phyloP scores from a whole-genome alignment of 2,329 filamentous ascomycete species.

The Didymella sp. region DNA sequence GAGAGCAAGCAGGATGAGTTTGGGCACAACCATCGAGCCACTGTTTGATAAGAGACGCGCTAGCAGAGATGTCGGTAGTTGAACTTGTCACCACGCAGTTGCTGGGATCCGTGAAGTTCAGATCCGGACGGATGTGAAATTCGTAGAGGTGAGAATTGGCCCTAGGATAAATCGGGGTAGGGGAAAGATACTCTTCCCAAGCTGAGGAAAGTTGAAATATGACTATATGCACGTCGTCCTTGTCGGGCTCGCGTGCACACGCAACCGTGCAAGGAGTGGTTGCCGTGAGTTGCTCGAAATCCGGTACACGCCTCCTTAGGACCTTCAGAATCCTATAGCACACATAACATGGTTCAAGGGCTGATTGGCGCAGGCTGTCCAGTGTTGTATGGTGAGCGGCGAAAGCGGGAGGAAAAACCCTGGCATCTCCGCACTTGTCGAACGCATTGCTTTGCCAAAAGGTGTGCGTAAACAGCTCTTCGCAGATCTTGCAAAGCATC shows the following conservation, averaged over 20 bases:
- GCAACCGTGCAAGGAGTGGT: no score
- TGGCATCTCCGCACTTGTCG: no score
- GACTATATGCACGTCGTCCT: no score
- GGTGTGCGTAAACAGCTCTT: background rate
- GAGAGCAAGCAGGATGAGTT: background rate
- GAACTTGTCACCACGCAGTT: background rate
- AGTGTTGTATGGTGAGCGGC: background rate
- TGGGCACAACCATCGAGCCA: background rate
- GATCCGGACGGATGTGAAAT: background rate
- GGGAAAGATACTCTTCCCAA: no score
- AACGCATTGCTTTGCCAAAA: background rate
- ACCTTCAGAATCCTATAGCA: background rate
- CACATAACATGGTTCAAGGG: background rate
- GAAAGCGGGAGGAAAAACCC: no score
- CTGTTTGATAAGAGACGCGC: background rate
- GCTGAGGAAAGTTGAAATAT: background rate
- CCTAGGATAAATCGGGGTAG: no score
- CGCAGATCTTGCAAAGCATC: background rate
- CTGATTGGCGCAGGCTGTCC: background rate
- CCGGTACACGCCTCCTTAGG: background rate
- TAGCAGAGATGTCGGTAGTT: background rate
- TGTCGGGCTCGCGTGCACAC: no score
- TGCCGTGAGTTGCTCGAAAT: background rate
- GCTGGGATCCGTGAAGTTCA: no score
- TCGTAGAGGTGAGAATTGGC: no score